Evolutionary conservation across 495 filamentous ascomycete species (phyloP).

Genomic region (Acidomyces sp.): DNA sequence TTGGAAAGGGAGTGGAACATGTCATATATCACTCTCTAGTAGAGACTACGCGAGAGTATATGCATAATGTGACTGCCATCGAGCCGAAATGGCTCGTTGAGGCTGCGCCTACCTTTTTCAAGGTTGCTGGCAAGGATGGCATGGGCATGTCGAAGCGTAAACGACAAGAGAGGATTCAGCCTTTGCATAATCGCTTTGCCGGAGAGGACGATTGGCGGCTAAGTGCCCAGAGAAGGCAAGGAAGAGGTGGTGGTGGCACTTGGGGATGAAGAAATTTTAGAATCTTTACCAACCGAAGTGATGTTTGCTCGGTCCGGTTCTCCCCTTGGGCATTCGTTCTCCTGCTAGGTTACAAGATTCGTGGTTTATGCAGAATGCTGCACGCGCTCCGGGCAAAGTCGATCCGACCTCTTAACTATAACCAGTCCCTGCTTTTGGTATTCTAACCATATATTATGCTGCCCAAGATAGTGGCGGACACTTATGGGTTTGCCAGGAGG

Average conservation of each 20-base stretch:
- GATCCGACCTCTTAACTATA: no score
- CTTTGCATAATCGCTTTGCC: conserved; percentile 79
- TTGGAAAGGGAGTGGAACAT: conserved; percentile 90
- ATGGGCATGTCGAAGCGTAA: conserved; percentile 64
- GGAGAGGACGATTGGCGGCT: conserved; percentile 92
- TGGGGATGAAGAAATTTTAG: conserved; percentile 53
- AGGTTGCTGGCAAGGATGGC: conserved; percentile 80
- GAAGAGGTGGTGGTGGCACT: conserved; percentile 82
- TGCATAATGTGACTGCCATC: conserved; percentile 83
- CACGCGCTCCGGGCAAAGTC: no score
- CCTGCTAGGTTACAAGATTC: no score
- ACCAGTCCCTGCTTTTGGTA: no score
- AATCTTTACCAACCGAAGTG: no score
- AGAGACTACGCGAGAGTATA: conserved; percentile 92
- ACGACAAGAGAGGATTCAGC: conserved; percentile 88
- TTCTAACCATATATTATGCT: no score
- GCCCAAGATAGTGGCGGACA: no score
- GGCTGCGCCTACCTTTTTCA: conserved; percentile 95
- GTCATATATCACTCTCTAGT: conserved; percentile 85
- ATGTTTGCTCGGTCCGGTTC: no score
- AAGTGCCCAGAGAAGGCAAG: conserved; percentile 74
- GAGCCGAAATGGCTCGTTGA: conserved; percentile 90
- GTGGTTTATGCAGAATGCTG: no score
- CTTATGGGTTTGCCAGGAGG: no score
- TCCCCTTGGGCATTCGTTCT: no score